Evolutionary conservation across 192 early-diverging fungal genomes (phyloP).

Genomic region (Pilaira anomala): DNA sequence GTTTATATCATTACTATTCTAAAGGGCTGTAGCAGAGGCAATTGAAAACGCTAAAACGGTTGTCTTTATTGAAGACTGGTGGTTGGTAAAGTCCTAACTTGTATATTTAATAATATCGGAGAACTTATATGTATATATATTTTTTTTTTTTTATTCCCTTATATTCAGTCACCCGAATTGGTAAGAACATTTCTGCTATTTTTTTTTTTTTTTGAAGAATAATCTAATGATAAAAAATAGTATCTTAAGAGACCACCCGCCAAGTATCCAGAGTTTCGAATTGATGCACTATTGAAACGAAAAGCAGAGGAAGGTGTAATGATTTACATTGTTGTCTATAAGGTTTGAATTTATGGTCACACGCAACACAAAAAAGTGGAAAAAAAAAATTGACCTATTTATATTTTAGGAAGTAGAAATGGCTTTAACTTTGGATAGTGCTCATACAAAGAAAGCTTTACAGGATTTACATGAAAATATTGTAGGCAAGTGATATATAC

Average conservation of each 20-base stretch:
- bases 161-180: constrained; percentile 25
- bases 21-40: constrained; percentile 65
- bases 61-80: constrained; percentile 82
- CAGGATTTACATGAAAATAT: constrained; percentile 75
- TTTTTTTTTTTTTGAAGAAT: not conserved
- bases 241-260: constrained; percentile 71
- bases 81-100: constrained; percentile 54
- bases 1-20: not conserved
- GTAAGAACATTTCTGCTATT: constrained; percentile 6
- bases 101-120: too few relatives aligned
- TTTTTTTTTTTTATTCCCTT: constrained; percentile 6
- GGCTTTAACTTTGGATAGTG: constrained; percentile 70
- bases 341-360: constrained; percentile 34
- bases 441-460: constrained; percentile 73
- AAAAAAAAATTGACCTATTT: not conserved
- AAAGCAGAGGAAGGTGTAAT: constrained; percentile 85
- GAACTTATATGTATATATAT: not conserved
- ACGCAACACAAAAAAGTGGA: not conserved
- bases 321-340: constrained; percentile 86
- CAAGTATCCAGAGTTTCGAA: constrained; percentile 71
- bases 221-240: constrained; percentile 30
- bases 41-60: constrained; percentile 58
- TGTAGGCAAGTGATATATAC: constrained; percentile 49
- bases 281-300: constrained; percentile 74
- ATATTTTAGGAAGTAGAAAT: constrained; percentile 59